A percentile compares a stretch with the other conserved stretches of the same genome.
Evolutionary conservation across 2,329 filamentous ascomycete genomes (phyloP).

Genomic region (Sclerotinia subarctica): DNA sequence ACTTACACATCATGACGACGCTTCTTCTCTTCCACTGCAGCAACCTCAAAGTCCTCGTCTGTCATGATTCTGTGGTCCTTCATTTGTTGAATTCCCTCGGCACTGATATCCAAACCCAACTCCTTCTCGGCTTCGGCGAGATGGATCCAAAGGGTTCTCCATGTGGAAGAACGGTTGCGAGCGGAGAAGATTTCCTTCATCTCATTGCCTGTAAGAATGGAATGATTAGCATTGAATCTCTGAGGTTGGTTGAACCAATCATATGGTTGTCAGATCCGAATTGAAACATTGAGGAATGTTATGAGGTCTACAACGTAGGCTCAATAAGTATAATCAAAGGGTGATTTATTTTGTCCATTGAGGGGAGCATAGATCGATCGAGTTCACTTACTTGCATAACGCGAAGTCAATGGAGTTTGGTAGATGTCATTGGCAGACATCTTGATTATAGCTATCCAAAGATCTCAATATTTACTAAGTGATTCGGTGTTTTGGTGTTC

Average conservation of each 20-base stretch:
- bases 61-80: constrained; percentile 68
- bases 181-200: constrained; percentile 80
- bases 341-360: neutral
- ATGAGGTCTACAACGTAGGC: neutral
- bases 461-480: neutral
- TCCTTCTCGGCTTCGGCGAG: constrained; percentile 81
- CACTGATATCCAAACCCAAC: constrained; percentile 71
- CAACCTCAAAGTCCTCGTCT: constrained; percentile 73
- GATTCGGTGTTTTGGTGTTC: neutral
- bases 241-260: neutral
- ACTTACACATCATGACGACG: constrained; percentile 59
- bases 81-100: constrained; percentile 75
- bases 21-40: constrained; percentile 71
- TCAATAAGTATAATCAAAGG: neutral
- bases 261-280: neutral
- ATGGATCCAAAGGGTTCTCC: constrained; percentile 67
- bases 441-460: constrained; percentile 12
- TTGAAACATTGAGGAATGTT: neutral
- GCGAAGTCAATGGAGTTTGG: constrained; percentile 65
- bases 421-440: constrained; percentile 49
- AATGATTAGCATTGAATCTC: constrained; percentile 11
- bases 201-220: constrained; percentile 42
- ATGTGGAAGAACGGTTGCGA: constrained; percentile 54
- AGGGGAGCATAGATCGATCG: neutral
- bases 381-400: constrained; percentile 57